These are phyloP conservation scores for Mayamaea pseudoterrestris DNA, from an alignment of 108 stramenopile species.

Conservation along the genomic window DNA sequence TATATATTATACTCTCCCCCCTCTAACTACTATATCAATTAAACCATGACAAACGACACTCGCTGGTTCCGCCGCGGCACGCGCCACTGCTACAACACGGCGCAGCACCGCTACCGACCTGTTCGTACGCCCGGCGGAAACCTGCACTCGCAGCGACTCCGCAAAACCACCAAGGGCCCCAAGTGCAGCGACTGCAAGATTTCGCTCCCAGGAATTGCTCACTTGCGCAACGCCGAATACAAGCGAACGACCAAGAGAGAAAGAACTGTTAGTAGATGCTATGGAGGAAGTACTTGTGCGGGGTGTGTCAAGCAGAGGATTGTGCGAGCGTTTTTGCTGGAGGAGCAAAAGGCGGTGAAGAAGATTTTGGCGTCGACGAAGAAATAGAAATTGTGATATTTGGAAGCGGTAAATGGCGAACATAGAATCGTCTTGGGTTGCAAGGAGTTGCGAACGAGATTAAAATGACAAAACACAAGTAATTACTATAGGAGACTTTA, in stretches of 20 bases:
- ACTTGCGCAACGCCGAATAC: slow-evolving; percentile 45
- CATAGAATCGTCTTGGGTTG: too few species aligned
- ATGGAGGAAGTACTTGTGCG: slow-evolving; percentile 89
- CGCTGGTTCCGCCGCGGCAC: slow-evolving; percentile 83
- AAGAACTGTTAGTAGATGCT: slow-evolving; percentile 94
- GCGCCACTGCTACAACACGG: slow-evolving; percentile 94
- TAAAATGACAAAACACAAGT: too few species aligned
- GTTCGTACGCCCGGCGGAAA: slow-evolving; percentile 89
- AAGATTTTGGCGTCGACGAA: slow-evolving; percentile 78
- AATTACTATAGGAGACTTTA: too few species aligned
- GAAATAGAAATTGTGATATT: slow-evolving; percentile 14
- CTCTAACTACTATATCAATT: slow-evolving; percentile 7
- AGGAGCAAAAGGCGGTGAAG: slow-evolving; percentile 99
- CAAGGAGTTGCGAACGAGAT: too few species aligned
- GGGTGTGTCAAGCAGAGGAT: slow-evolving; percentile 88
- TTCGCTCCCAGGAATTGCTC: slow-evolving; percentile 85
- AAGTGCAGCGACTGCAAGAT: slow-evolving; percentile 89
- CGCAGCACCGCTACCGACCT: slow-evolving; percentile 60
- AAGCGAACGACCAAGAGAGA: slow-evolving; percentile 86
- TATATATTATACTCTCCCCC: not conserved
- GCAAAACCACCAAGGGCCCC: slow-evolving; percentile 86
- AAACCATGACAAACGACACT: slow-evolving; percentile 74
- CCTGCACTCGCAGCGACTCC: slow-evolving; percentile 76
- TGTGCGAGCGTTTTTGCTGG: slow-evolving; percentile 96
- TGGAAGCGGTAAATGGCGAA: too few species aligned